Evolutionary conservation across 129 eudicot species (phyloP).

Genomic region (Dittrichia graveolens): DNA sequence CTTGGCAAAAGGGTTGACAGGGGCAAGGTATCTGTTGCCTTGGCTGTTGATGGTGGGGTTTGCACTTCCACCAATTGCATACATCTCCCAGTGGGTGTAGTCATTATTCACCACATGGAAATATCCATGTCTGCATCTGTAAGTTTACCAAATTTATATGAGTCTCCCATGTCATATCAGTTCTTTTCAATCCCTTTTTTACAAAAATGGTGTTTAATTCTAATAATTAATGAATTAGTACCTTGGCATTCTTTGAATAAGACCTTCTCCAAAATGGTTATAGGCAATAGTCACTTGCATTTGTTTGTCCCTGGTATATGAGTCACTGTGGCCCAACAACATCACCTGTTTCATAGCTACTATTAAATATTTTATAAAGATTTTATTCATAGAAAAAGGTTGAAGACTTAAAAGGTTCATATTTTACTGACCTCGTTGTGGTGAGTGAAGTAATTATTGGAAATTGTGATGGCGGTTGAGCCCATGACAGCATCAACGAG

Average conservation of each 20-base stretch:
- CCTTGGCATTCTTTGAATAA: slow-evolving; percentile 98
- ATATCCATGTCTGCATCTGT: slow-evolving; percentile 93
- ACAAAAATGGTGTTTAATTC: not conserved
- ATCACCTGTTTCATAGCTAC: slow-evolving; percentile 54
- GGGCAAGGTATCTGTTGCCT: slow-evolving; percentile 92
- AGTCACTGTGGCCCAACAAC: slow-evolving; percentile 90
- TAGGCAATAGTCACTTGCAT: slow-evolving; percentile 96
- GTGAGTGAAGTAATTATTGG: slow-evolving; percentile 85
- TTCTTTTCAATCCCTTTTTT: not conserved
- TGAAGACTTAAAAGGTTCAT: not conserved
- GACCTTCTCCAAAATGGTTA: slow-evolving; percentile 92
- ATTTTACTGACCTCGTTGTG: slow-evolving; percentile 67
- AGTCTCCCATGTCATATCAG: not conserved
- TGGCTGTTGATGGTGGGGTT: slow-evolving; percentile 92
- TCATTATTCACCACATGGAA: slow-evolving; percentile 98
- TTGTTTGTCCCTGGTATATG: slow-evolving; percentile 67
- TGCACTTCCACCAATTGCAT: slow-evolving; percentile 97
- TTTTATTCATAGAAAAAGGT: not conserved
- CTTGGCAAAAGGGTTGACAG: slow-evolving; percentile 76
- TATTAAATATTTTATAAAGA: not conserved
- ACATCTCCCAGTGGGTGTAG: slow-evolving; percentile 99
- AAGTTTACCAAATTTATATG: not conserved
- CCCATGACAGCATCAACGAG: slow-evolving; percentile 97
- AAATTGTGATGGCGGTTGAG: slow-evolving; percentile 86
- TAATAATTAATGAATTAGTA: slow-evolving; percentile 17